Evolutionary conservation across 169 alveolate species (phyloP), one percentile per base, ranked within the genome.

Genomic region (Cryptosporidium ryanae): DNA sequence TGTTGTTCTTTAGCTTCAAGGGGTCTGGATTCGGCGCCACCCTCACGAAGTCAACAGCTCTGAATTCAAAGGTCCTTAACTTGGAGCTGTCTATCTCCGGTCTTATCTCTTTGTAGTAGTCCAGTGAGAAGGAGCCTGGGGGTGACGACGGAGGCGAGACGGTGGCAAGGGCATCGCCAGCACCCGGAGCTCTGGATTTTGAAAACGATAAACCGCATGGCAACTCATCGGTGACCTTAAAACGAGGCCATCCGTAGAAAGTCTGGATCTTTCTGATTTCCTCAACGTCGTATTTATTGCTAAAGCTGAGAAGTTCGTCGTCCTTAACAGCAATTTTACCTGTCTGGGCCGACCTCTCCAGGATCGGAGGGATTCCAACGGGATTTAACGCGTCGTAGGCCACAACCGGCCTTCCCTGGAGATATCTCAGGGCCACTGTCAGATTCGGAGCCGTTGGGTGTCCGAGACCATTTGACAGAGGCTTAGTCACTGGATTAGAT

Each of bases 401-500:
- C 29, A 76, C 87, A 38, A 76, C 87, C 0, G 87, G 87, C 17
- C 87, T 67, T 44, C 87, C 87, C 44, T 61, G 68, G 10, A 76
- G 64, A 17, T 76, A 76, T 48, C 87, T 76, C 29, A 76, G 87
- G 8, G 87, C 87, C n/a, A 76, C 87, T 0, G 87, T 76, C 2
- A 76, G 64, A 34, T 76, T 76, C 8, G 87, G 87, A 7, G 43
- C 29, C 8, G 70, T 76, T 25, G 70, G 71, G 21, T 61, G 44
- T 2, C 76, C 76, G 10, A 76, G n/a, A 29, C 63, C 63, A n/a
- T 76, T 67, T 29, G 87, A 23, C n/a, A 23, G 25, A 0, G 87
- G 64, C 71, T 76, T 76, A 17, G 87, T 61, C 29, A 76, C 87
- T 2, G 87, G 87, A 61, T 76, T 76, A 17, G 87, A 76, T 31